phyloP scores from a whole-genome alignment of 2,329 filamentous ascomycete genomes.

The Colletotrichum phormii region DNA sequence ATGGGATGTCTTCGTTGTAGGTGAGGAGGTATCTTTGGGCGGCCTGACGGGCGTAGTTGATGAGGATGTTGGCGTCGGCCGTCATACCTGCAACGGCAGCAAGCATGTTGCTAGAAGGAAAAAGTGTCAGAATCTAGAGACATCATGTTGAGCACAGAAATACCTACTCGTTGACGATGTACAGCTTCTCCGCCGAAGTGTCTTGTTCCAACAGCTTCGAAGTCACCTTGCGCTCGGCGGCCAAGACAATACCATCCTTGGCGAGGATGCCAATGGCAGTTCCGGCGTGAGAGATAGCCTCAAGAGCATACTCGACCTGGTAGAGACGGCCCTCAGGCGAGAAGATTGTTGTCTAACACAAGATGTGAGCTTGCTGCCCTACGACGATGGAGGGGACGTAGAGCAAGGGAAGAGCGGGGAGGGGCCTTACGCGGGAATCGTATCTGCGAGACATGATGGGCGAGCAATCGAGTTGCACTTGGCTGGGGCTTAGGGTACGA shows the following conservation, averaged over 20 bases:
- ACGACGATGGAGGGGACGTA: constrained; percentile 17
- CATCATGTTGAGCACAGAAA: constrained; percentile 44
- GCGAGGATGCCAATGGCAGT: constrained; percentile 97
- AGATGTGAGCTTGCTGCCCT: constrained; percentile 39
- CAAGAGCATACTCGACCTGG: constrained; percentile 98
- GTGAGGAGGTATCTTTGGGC: constrained; percentile 98
- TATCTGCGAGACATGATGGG: constrained; percentile 92
- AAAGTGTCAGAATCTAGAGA: background rate
- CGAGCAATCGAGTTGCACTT: background rate
- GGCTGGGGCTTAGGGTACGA: background rate
- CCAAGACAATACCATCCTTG: constrained; percentile 97
- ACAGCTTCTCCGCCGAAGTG: constrained; percentile 99
- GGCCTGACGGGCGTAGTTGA: constrained; percentile 98
- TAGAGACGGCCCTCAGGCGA: constrained; percentile 98
- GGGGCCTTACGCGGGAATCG: constrained; percentile 85
- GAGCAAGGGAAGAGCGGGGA: constrained; percentile 41
- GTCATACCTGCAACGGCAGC: constrained; percentile 99
- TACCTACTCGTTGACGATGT: constrained; percentile 93
- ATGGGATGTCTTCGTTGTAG: constrained; percentile 99
- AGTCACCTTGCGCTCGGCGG: constrained; percentile 98
- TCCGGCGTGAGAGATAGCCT: constrained; percentile 98
- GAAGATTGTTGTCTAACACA: constrained; percentile 93
- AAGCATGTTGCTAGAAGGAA: constrained; percentile 91
- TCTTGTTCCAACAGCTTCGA: constrained; percentile 99
- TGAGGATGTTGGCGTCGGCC: constrained; percentile 99